Base-by-base conservation (phyloP, 164 flowering plant species). In the Sedum album region DNA sequence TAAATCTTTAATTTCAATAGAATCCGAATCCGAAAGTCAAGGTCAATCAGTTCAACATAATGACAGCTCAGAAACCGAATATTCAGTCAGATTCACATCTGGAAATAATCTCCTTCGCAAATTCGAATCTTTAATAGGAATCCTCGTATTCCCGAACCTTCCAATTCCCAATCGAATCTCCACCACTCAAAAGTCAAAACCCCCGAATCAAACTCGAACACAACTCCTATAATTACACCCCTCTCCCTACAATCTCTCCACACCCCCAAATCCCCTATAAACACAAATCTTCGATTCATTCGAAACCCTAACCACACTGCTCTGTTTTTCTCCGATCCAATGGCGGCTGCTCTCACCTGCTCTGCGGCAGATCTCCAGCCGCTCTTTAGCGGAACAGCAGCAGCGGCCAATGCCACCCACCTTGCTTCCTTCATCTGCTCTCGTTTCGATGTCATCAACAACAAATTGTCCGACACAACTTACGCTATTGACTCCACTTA, bases 401-500 rank as follows among this genome's bases (percentile, higher is more conserved):
- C 69, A 36, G 49, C 68, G 25, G 53, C 76, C 25, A 77, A 76
- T 68, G 57, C 77, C 65, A 69, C 83, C 23, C 76, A 74, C 17
- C 76, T 73, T 3, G 78, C 78, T 6, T 55, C 31, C 10, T 79
- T 73, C 74, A 73, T 81, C 66, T 81, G 84, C 73, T 3, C 33
- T 42, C 78, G 38, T 13, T 77, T 63, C 60, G 53, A 42, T 30
- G 9, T 25, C 31, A 31, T 70, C 35, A 21, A 60, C 60, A 48
- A n/a, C 60, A 64, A 25, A 48, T 49, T 78, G 53, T 7, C 63
- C 21, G 81, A 76, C 69, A 61, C 82, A 0, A 23, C 63, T 23
- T 73, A 20, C 35, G 85, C 82, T 33, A 44, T 82, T 21, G 78
- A 82, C 69, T 70, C 64, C 68, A 78, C 79, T 7, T 82, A 74